Percentiles rank a stretch among this genome's conserved stretches.
phyloP scores from a whole-genome alignment of 768 basidiomycete genomes.

The Neoboletus brunneissimus region DNA sequence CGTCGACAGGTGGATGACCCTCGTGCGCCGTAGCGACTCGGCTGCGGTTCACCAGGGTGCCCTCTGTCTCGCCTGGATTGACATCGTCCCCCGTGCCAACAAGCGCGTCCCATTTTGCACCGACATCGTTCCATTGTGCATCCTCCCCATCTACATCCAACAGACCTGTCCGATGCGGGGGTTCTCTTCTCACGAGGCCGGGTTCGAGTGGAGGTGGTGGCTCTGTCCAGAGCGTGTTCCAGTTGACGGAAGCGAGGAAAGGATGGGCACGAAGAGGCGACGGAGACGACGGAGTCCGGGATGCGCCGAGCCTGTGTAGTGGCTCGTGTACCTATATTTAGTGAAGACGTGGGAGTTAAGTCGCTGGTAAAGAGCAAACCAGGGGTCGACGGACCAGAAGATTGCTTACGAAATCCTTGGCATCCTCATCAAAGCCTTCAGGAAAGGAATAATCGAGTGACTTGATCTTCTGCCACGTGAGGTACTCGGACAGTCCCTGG shows the following conservation, averaged over 20 bases:
- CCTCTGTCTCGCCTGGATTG: conserved; percentile 19
- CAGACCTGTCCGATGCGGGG: conserved; percentile 10
- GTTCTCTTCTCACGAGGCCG: conserved; percentile 54
- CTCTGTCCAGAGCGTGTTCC: conserved; percentile 66
- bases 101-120: conserved; percentile 52
- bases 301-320: conserved; percentile 55
- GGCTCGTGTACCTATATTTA: conserved; percentile 57
- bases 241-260: conserved; percentile 58
- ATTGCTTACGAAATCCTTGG: conserved; percentile 73
- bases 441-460: conserved; percentile 84
- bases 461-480: conserved; percentile 95
- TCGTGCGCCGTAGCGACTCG: not conserved
- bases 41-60: conserved; percentile 1
- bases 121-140: conserved; percentile 50
- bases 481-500: conserved; percentile 85
- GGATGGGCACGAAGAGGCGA: conserved; percentile 54
- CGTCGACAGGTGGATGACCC: not conserved
- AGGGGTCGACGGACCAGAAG: conserved; percentile 54
- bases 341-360: not conserved
- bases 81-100: conserved; percentile 30
- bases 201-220: conserved; percentile 55
- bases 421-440: conserved; percentile 76
- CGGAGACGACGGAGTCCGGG: conserved; percentile 38
- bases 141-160: conserved; percentile 31
- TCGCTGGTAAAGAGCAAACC: not conserved